A percentile compares a stretch with the other conserved stretches of the same genome.
Evolutionary conservation across 352 stramenopile genomes (phyloP).

Genomic region (Pythium phragmiticola): DNA sequence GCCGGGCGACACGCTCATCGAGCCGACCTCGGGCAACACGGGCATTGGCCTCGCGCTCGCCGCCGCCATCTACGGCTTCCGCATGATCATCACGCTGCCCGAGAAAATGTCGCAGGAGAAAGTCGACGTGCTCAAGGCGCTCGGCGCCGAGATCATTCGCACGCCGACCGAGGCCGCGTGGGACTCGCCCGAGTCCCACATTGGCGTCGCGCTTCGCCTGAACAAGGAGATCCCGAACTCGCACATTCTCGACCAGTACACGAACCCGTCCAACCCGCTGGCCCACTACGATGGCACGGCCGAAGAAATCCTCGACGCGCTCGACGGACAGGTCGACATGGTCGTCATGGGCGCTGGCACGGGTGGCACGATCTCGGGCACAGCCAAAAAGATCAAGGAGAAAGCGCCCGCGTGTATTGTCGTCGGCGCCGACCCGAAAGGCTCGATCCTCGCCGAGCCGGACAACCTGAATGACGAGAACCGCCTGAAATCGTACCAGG

Average conservation of each 20-base stretch:
- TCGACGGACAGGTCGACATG: conserved; percentile 93
- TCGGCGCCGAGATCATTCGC: conserved; percentile 95
- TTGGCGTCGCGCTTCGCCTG: conserved; percentile 92
- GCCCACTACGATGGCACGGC: conserved; percentile 96
- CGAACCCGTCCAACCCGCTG: conserved; percentile 95
- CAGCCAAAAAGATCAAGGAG: conserved; percentile 93
- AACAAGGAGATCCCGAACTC: conserved; percentile 94
- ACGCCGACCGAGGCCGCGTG: conserved; percentile 95
- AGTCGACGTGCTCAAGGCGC: conserved; percentile 94
- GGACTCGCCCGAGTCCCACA: conserved; percentile 95
- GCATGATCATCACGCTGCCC: conserved; percentile 91
- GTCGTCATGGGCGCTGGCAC: conserved; percentile 94
- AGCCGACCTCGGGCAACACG: conserved; percentile 96
- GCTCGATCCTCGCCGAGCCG: conserved; percentile 92
- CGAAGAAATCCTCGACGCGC: conserved; percentile 93
- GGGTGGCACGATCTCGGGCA: conserved; percentile 94
- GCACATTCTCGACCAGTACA: conserved; percentile 96
- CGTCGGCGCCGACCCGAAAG: conserved; percentile 89
- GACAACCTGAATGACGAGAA: conserved; percentile 93
- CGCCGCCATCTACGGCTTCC: conserved; percentile 96
- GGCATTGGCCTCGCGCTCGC: conserved; percentile 97
- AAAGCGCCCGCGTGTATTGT: conserved; percentile 83
- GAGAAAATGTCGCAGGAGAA: conserved; percentile 98
- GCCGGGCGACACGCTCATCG: conserved; percentile 92
- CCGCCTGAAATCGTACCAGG: conserved; percentile 89